These are phyloP conservation scores for Coemansia sp. DNA, from an alignment of 192 early-diverging fungal species.

Conservation along the genomic window DNA sequence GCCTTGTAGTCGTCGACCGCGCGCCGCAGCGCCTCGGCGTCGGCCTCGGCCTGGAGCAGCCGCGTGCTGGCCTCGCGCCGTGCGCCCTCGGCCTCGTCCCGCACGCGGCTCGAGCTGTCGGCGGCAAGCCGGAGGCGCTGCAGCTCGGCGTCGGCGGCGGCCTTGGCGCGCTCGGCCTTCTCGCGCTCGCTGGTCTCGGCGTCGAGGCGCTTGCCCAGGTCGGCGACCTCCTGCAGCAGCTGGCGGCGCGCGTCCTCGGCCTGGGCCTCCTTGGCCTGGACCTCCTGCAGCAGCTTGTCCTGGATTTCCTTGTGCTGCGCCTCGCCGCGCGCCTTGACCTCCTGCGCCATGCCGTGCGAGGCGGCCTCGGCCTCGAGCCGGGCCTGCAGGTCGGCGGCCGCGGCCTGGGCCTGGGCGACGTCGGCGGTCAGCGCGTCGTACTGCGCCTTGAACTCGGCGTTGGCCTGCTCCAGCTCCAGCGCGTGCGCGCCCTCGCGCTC, in stretches of 20 bases:
- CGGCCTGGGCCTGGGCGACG: constrained; percentile 42
- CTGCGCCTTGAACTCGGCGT: constrained; percentile 64
- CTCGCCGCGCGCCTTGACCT: constrained; percentile 70
- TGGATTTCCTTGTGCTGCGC: constrained; percentile 72
- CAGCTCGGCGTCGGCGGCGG: constrained; percentile 66
- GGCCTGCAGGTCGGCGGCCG: constrained; percentile 63
- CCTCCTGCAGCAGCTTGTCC: constrained; percentile 65
- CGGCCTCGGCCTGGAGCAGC: constrained; percentile 65
- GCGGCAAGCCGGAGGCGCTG: constrained; percentile 61
- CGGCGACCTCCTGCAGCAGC: constrained; percentile 62
- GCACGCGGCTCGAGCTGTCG: constrained; percentile 65
- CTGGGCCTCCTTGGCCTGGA: constrained; percentile 72
- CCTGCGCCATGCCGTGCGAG: constrained; percentile 63
- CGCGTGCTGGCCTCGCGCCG: constrained; percentile 62
- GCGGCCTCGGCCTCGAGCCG: constrained; percentile 70
- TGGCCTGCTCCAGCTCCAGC: constrained; percentile 52
- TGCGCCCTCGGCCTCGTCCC: constrained; percentile 70
- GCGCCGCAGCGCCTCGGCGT: constrained; percentile 60
- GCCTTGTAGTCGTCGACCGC: constrained; percentile 67
- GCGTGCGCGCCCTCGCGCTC: constrained; percentile 73
- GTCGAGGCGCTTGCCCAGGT: constrained; percentile 62
- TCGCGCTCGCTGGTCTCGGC: constrained; percentile 61
- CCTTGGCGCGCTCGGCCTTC: constrained; percentile 65
- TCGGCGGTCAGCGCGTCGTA: constrained; percentile 40
- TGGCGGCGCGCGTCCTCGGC: constrained; percentile 77